Conservation (phyloP, 805 yeast genomes). For the Wickerhamomyces pijperi region DNA sequence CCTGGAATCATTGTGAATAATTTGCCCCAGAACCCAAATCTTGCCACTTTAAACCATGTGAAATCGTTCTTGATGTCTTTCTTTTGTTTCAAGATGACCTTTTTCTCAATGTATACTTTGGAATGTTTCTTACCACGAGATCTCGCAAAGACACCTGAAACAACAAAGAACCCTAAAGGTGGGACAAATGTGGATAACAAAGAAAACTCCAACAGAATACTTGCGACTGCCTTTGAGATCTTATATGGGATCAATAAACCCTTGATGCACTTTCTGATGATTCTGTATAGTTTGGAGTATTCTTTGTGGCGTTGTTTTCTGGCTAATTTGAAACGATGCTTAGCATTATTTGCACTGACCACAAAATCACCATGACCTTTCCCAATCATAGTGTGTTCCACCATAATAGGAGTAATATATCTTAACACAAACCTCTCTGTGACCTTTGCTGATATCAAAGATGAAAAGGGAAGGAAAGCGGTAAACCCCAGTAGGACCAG, state of each 20-base stretch:
- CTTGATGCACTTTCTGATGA: background rate
- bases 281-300: background rate
- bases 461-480: background rate
- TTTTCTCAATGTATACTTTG: background rate
- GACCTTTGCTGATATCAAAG: background rate
- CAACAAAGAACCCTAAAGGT: background rate
- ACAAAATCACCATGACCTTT: background rate
- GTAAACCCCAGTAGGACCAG: background rate
- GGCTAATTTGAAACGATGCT: no score
- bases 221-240: background rate
- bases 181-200: background rate
- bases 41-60: background rate
- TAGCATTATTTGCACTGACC: background rate
- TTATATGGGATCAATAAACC: no score
- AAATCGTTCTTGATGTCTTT: background rate
- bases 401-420: background rate
- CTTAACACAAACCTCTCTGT: background rate
- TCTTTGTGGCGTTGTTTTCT: background rate
- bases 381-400: background rate
- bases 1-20: background rate
- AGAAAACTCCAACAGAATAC: background rate
- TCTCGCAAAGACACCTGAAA: background rate
- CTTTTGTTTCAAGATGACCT: background rate
- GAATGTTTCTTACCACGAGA: background rate
- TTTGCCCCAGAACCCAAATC: background rate